These are phyloP conservation scores for Polymyxa betae DNA, from an alignment of 208 protist species.

Conservation along the genomic window DNA sequence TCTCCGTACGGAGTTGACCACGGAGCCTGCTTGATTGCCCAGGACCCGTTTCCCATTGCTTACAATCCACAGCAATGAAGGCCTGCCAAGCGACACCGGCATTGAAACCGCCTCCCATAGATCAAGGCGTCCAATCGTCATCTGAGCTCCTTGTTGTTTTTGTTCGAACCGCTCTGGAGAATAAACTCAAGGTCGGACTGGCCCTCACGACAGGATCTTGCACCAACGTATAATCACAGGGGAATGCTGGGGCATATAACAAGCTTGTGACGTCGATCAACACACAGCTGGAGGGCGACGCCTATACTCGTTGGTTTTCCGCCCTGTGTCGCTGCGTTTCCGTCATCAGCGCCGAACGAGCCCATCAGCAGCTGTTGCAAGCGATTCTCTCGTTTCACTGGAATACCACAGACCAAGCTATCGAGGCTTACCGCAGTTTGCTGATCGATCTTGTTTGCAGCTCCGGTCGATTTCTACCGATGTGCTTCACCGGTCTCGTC, in stretches of 20 bases:
- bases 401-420: background rate
- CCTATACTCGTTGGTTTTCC: constrained; percentile 25
- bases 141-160: background rate
- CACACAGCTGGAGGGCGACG: background rate
- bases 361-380: background rate
- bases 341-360: background rate
- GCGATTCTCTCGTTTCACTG: background rate
- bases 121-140: background rate
- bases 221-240: background rate
- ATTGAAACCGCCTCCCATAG: background rate
- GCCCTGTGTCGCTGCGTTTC: background rate
- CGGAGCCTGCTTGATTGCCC: no score
- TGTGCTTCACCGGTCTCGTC: background rate
- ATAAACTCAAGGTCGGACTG: background rate
- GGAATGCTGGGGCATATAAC: background rate
- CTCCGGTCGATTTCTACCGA: constrained; percentile 4
- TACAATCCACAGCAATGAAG: no score
- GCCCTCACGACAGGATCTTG: background rate
- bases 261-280: background rate
- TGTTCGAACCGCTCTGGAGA: constrained; percentile 31
- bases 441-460: constrained; percentile 28
- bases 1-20: no score
- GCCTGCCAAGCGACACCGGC: no score
- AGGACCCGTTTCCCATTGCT: no score
- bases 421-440: background rate